Percentiles rank a stretch among this genome's conserved stretches.
Evolutionary conservation across 2,329 filamentous ascomycete genomes (phyloP).

Genomic region (Trichocomaceae sp.): DNA sequence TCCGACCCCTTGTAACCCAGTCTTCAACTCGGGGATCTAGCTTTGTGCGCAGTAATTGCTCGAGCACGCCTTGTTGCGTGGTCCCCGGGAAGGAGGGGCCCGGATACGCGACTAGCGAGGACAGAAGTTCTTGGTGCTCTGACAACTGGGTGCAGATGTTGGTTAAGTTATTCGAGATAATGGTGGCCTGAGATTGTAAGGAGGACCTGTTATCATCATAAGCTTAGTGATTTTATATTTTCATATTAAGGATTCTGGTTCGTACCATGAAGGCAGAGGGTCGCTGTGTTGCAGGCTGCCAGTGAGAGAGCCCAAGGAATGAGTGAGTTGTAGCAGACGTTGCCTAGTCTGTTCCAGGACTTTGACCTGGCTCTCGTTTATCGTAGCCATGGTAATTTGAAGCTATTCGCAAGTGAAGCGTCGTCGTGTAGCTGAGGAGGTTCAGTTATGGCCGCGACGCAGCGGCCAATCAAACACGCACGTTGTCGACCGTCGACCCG

Average conservation of each 20-base stretch:
- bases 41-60: slow-evolving; percentile 72
- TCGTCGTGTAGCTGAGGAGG: not conserved
- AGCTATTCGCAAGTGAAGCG: not conserved
- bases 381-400: slow-evolving; percentile 30
- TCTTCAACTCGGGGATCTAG: slow-evolving; percentile 71
- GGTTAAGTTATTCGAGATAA: slow-evolving; percentile 64
- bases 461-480: slow-evolving; percentile 10
- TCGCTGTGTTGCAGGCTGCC: slow-evolving; percentile 55
- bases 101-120: slow-evolving; percentile 66
- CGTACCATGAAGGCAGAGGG: slow-evolving; percentile 62
- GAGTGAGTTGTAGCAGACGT: slow-evolving; percentile 61
- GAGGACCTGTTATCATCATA: slow-evolving; percentile 61
- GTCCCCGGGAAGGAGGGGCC: slow-evolving; percentile 67
- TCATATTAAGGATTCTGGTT: not conserved
- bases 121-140: slow-evolving; percentile 61
- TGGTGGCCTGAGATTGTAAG: slow-evolving; percentile 63
- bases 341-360: slow-evolving; percentile 64
- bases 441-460: not conserved
- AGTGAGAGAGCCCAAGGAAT: slow-evolving; percentile 60
- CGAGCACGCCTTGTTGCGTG: slow-evolving; percentile 55
- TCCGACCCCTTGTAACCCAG: slow-evolving; percentile 60
- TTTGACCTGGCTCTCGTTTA: slow-evolving; percentile 45
- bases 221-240: too few relatives aligned
- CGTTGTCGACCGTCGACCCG: not conserved
- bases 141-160: slow-evolving; percentile 60